Base-by-base conservation (phyloP, 768 basidiomycete species). In the Leccinum disarticulatum region DNA sequence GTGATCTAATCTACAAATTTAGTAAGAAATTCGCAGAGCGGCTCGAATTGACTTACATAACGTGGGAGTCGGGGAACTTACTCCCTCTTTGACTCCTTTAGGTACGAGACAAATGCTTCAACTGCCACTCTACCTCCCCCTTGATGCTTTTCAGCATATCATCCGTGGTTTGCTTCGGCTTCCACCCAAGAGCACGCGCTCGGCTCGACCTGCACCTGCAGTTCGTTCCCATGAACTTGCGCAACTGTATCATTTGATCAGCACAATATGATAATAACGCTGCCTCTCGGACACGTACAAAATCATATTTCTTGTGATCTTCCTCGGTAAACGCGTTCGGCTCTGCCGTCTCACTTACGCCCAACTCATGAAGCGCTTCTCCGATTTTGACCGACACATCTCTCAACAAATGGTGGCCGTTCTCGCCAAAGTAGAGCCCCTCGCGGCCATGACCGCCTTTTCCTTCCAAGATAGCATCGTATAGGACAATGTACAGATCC, bases 381-480 rank as follows among this genome's bases (percentile, higher is more conserved):
- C 76, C 79, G 28, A 85, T 75, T 4, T 75, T 75, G 49, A 71
- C 76, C 8, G 72, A 68, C n/a, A 86, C 62, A 5, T 82, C 77
- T 52, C 78, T 80, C 31, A 81, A 47, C 8, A 64, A 68, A 48
- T 83, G 77, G 52, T 86, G 81, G 19, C 79, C 84, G 52, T 76
- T 83, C 61, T 77, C 82, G 11, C 73, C 80, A 63, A 85, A 85
- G 64, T 85, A 86, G 36, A 73, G 77, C 0, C 86, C 86, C 30
- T 82, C 80, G 3, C 77, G 77, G 36, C 69, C 69, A 31, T 71
- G 69, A 1, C 54, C 52, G 0, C 61, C 65, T 5, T 63, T 69
- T 15, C 63, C 65, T 0, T 73, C 64, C 25, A 66, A 31, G 14
- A 68, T 62, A 5, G 76, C 73, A 27, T 83, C 76, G 59, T 80